Evolutionary conservation across 2,329 filamentous ascomycete genomes (phyloP).

Genomic region (Graphilbum fragrans): DNA sequence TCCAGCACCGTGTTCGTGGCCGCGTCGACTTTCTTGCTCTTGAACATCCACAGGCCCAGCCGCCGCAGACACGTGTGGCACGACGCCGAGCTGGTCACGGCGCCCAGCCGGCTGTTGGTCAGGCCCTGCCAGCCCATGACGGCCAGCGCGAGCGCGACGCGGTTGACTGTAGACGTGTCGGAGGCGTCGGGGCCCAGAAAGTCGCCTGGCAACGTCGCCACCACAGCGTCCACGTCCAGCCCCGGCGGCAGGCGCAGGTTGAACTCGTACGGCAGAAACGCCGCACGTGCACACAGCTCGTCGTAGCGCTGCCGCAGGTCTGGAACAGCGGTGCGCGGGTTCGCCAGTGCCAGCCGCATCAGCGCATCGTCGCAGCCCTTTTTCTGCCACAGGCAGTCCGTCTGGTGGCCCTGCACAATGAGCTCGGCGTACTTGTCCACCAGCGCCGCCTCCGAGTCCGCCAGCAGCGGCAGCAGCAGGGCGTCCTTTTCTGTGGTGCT

Average conservation of each 20-base stretch:
- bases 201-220: slow-evolving; percentile 36
- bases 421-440: slow-evolving; percentile 65
- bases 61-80: slow-evolving; percentile 82
- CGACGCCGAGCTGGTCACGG: slow-evolving; percentile 59
- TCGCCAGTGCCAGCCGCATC: slow-evolving; percentile 50
- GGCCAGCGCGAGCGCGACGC: slow-evolving; percentile 55
- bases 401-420: slow-evolving; percentile 63
- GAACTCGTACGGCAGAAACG: slow-evolving; percentile 49
- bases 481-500: background rate
- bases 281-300: slow-evolving; percentile 40
- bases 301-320: slow-evolving; percentile 52
- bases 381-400: slow-evolving; percentile 76
- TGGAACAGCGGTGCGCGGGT: slow-evolving; percentile 44
- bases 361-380: slow-evolving; percentile 69
- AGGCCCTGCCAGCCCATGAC: slow-evolving; percentile 67
- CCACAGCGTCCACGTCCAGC: slow-evolving; percentile 36
- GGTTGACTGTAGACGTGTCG: slow-evolving; percentile 29
- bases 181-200: slow-evolving; percentile 32
- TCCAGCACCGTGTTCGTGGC: slow-evolving; percentile 37
- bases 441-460: slow-evolving; percentile 58
- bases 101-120: slow-evolving; percentile 37
- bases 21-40: slow-evolving; percentile 53
- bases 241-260: slow-evolving; percentile 44
- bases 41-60: slow-evolving; percentile 89
- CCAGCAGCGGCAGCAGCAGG: background rate